These are phyloP conservation scores for Podosphaera aphanis DNA, from an alignment of 2,329 filamentous ascomycete species.

Conservation along the genomic window DNA sequence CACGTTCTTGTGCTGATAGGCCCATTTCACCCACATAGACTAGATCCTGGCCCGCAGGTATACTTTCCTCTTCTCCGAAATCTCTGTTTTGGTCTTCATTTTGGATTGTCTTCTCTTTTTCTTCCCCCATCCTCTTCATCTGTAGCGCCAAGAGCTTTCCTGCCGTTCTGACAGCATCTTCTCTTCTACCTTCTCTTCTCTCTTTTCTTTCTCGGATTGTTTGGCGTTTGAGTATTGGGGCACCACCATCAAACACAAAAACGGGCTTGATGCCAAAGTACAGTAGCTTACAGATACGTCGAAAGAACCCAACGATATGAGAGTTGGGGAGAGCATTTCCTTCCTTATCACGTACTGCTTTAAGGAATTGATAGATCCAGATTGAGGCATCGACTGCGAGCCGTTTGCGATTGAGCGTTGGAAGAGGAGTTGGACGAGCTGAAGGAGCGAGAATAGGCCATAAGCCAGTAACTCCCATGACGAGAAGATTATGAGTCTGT, in stretches of 20 bases:
- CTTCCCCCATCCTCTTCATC: slow-evolving; percentile 75
- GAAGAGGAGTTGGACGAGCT: slow-evolving; percentile 84
- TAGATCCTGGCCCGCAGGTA: slow-evolving; percentile 34
- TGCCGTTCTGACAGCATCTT: slow-evolving; percentile 81
- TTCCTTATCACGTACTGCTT: slow-evolving; percentile 95
- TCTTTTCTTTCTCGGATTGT: slow-evolving; percentile 62
- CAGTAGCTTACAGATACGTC: slow-evolving; percentile 87
- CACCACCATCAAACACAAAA: slow-evolving; percentile 94
- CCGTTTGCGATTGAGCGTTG: slow-evolving; percentile 85
- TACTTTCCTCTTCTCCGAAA: slow-evolving; percentile 22
- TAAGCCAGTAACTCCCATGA: slow-evolving; percentile 92
- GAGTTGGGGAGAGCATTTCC: slow-evolving; percentile 90
- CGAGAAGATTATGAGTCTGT: slow-evolving; percentile 3
- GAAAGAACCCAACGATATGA: slow-evolving; percentile 93
- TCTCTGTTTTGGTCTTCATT: slow-evolving; percentile 19
- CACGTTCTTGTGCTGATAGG: slow-evolving; percentile 55
- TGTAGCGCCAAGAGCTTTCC: slow-evolving; percentile 80
- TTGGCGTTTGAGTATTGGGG: slow-evolving; percentile 70
- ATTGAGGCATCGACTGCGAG: slow-evolving; percentile 95
- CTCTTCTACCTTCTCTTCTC: slow-evolving; percentile 64
- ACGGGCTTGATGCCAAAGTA: slow-evolving; percentile 93
- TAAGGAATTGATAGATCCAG: slow-evolving; percentile 99
- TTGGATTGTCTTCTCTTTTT: slow-evolving; percentile 40
- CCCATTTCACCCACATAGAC: slow-evolving; percentile 82
- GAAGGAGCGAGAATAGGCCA: slow-evolving; percentile 94